A percentile compares a stretch with the other conserved stretches of the same genome.
These are phyloP conservation scores for Mucor lusitanicus DNA, from an alignment of 371 early-diverging fungal genomes.

Conservation along the genomic window DNA sequence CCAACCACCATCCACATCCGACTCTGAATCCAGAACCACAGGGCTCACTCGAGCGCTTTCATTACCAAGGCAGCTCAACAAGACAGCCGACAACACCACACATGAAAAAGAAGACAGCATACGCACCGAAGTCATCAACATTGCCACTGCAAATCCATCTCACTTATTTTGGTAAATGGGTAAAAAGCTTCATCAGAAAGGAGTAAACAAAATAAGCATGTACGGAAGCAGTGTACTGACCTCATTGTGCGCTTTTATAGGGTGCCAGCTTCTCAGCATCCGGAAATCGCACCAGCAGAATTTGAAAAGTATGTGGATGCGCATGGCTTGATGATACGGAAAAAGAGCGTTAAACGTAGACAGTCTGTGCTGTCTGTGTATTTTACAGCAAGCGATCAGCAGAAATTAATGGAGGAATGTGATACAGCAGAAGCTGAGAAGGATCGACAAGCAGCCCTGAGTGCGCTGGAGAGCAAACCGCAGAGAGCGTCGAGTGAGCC, in stretches of 20 bases:
- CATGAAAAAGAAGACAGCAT: constrained; percentile 12
- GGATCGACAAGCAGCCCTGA: neutral
- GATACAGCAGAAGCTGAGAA: neutral
- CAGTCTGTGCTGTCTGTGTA: constrained; percentile 54
- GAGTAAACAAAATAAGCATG: neutral
- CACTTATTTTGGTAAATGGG: constrained; percentile 52
- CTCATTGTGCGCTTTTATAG: constrained; percentile 17
- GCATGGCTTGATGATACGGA: constrained; percentile 38
- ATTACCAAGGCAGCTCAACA: constrained; percentile 23
- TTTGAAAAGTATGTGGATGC: constrained; percentile 53
- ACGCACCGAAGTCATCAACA: constrained; percentile 43
- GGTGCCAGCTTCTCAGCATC: constrained; percentile 67
- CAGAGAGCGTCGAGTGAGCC: neutral
- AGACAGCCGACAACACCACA: neutral
- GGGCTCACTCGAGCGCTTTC: constrained; percentile 31
- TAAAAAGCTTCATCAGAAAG: constrained; percentile 1
- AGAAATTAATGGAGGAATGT: constrained; percentile 27
- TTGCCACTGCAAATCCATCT: constrained; percentile 46
- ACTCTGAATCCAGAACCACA: constrained; percentile 16
- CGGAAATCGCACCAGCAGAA: constrained; percentile 62
- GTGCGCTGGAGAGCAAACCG: neutral
- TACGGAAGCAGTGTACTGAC: neutral
- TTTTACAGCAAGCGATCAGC: constrained; percentile 45
- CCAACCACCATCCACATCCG: constrained; percentile 4
- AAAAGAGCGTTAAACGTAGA: constrained; percentile 38